Percentiles rank a stretch among this genome's conserved stretches.
Evolutionary conservation across 2,329 filamentous ascomycete genomes (phyloP).

Genomic region (Penicillium sp.): DNA sequence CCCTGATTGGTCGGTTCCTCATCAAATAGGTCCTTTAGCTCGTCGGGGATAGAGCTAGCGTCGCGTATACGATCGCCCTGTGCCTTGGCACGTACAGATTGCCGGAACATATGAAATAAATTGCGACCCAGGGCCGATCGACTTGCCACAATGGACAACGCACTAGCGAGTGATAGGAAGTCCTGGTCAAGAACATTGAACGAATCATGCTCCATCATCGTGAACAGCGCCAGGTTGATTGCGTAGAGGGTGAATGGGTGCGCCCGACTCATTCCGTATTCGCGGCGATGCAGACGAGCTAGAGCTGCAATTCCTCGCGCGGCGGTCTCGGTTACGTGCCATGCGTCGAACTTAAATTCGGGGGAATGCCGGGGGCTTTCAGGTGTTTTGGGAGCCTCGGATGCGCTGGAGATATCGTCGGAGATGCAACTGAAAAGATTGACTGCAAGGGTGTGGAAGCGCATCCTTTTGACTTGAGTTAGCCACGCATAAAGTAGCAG

Average conservation of each 20-base stretch:
- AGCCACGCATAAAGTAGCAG: neutral
- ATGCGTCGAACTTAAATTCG: constrained; percentile 23
- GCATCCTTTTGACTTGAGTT: constrained; percentile 32
- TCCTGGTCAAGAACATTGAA: constrained; percentile 41
- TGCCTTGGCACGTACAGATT: constrained; percentile 35
- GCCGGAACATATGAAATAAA: constrained; percentile 42
- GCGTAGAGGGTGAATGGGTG: constrained; percentile 45
- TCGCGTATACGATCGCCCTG: constrained; percentile 35
- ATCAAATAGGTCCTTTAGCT: constrained; percentile 39
- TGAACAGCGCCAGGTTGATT: constrained; percentile 43
- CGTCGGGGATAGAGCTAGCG: constrained; percentile 28
- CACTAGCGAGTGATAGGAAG: constrained; percentile 39
- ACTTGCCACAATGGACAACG: constrained; percentile 39
- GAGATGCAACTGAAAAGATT: constrained; percentile 39
- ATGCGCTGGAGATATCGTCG: constrained; percentile 21
- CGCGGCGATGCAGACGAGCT: constrained; percentile 34
- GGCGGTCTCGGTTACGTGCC: constrained; percentile 31
- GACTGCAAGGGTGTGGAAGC: constrained; percentile 40
- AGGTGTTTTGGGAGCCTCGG: constrained; percentile 31
- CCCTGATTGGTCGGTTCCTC: constrained; percentile 24
- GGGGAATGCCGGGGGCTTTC: constrained; percentile 31
- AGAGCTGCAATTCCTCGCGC: constrained; percentile 37
- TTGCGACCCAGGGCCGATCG: constrained; percentile 39
- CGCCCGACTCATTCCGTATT: constrained; percentile 40
- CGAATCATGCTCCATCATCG: constrained; percentile 31